These are phyloP conservation scores for Schizosaccharomyces cryophilus DNA, from an alignment of 805 yeast species.

Conservation along the genomic window DNA sequence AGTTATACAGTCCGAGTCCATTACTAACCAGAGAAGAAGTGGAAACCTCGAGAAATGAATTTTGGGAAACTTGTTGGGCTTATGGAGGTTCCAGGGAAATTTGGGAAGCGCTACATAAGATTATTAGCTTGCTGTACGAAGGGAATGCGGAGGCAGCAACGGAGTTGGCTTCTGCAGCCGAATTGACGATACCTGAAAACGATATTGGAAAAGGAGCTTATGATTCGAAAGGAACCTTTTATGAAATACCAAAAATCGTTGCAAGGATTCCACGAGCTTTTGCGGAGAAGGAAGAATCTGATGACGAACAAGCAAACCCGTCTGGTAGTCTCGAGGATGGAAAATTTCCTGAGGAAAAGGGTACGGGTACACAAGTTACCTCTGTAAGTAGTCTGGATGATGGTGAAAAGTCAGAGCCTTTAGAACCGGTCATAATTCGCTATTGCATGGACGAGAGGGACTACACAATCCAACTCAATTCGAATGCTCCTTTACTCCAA, in stretches of 20 bases:
- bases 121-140: neutral
- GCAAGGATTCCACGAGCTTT: neutral
- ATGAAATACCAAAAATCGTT: neutral
- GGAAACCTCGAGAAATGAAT: neutral
- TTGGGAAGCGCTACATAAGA: neutral
- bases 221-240: neutral
- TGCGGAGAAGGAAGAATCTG: neutral
- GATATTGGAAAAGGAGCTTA: neutral
- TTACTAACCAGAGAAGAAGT: neutral
- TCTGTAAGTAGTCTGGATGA: neutral
- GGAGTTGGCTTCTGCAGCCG: neutral
- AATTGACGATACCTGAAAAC: neutral
- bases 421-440: neutral
- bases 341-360: neutral
- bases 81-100: neutral
- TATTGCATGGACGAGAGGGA: neutral
- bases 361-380: neutral
- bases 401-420: neutral
- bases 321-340: neutral
- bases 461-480: neutral
- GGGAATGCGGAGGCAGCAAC: neutral
- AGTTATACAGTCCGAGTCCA: neutral
- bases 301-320: neutral
- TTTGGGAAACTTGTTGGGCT: conserved; percentile 2
- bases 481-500: neutral